Base-by-base conservation (phyloP, 2,329 filamentous ascomycete genomes). In the Trichoderma cornu-damae region DNA sequence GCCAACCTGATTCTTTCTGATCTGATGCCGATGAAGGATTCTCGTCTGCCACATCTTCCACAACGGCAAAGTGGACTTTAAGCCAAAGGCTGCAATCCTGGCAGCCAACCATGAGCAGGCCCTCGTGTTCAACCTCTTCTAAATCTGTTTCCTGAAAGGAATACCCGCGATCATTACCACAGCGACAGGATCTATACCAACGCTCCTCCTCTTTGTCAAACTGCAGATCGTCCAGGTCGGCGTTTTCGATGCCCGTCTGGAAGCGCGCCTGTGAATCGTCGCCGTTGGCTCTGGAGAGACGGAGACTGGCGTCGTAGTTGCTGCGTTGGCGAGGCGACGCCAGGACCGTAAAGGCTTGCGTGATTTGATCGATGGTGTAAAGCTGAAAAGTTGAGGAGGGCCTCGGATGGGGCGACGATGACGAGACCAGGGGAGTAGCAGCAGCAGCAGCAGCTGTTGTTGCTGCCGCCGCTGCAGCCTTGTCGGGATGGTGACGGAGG, bases 21-120 rank as follows among this genome's bases (percentile, higher is more conserved):
- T 60, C 63, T 65, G 50, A 18, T 43, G 46, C 47, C 6, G 43
- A 32, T 1, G 8, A 3, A 18, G 63, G 57, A 3, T 65, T 69
- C 8, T 68, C 70, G 28, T 72, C 77, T 32, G 62, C 59, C 6
- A 67, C 69, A 9, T 68, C 70, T 24, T 72, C 78, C 26, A 83
- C 69, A 12, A 84, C 75, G 7, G 80, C 82, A 73, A 87, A 88
- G 50, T 84, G 77, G 35, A 88, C 82, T 57, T 79, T 78, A 51
- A 87, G 68, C 83, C 83, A 87, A 44, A 88, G 72, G 66, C 84
- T 87, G 62, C 85, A 88, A 64, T 86, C 84, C 57, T 76, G 75
- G 65, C 85, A 88, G 9, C 82, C 84, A 38, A 88, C 83, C 68
- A 86, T 75, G 46, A 87, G 69, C 66, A 85, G 82, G 7, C 84